A percentile compares a stretch with the other conserved stretches of the same genome.
phyloP scores from a whole-genome alignment of 495 filamentous ascomycete species.

The Talaromyces thailandensis region DNA sequence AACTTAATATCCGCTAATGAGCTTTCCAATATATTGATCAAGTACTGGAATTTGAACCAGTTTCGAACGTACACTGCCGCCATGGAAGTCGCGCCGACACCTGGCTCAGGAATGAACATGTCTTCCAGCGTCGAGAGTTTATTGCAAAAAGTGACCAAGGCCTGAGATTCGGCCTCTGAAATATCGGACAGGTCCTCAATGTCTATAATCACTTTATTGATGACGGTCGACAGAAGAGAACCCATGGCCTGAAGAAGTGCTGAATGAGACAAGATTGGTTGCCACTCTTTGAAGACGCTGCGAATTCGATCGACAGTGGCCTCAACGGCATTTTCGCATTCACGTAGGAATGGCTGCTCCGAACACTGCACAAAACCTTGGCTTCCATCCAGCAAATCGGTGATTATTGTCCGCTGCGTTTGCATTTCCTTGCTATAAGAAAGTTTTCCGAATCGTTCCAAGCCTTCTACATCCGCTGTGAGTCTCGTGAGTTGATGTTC shows the following conservation, averaged over 20 bases:
- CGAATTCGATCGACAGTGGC: constrained; percentile 59
- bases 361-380: constrained; percentile 57
- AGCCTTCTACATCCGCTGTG: constrained; percentile 58
- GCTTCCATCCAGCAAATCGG: constrained; percentile 74
- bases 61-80: constrained; percentile 70
- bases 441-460: constrained; percentile 72
- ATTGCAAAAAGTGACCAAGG: constrained; percentile 63
- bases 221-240: constrained; percentile 67
- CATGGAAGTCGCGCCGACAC: constrained; percentile 42
- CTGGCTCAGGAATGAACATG: constrained; percentile 56
- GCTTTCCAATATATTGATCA: constrained; percentile 83
- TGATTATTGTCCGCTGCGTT: constrained; percentile 70
- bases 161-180: constrained; percentile 75
- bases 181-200: constrained; percentile 83
- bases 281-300: constrained; percentile 65
- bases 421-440: constrained; percentile 84
- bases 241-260: constrained; percentile 80
- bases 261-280: constrained; percentile 68
- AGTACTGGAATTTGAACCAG: constrained; percentile 87
- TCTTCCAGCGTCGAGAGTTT: constrained; percentile 63
- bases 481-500: constrained; percentile 47
- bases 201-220: constrained; percentile 73
- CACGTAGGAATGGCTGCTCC: constrained; percentile 48
- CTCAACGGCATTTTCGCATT: constrained; percentile 63
- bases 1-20: constrained; percentile 82